phyloP scores from a whole-genome alignment of 2,329 filamentous ascomycete genomes.

The Claviceps sp. region DNA sequence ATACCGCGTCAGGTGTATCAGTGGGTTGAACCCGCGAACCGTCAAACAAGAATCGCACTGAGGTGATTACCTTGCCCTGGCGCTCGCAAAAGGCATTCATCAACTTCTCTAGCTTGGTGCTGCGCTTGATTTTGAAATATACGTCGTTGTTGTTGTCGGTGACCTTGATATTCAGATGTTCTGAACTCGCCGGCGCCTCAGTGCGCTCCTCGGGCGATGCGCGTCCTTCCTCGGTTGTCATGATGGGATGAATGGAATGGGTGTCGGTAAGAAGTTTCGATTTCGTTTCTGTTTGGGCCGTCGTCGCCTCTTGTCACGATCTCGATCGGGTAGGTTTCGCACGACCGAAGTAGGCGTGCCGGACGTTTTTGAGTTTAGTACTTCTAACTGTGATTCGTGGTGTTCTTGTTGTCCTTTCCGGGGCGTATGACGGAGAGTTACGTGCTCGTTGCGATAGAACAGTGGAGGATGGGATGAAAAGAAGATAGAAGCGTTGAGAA shows the following conservation, averaged over 20 bases:
- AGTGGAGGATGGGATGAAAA: neutral
- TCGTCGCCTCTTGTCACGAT: too few species aligned
- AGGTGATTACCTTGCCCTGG: constrained; percentile 73
- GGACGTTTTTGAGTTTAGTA: too few species aligned
- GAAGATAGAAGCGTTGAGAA: neutral
- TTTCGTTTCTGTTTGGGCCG: too few species aligned
- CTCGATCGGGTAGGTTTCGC: too few species aligned
- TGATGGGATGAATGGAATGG: neutral
- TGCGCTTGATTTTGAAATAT: constrained; percentile 99
- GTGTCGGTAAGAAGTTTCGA: too few species aligned
- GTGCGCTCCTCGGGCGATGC: constrained; percentile 30
- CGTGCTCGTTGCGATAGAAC: neutral
- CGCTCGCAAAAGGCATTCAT: constrained; percentile 98
- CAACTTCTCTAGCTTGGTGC: constrained; percentile 88
- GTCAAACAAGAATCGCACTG: constrained; percentile 91
- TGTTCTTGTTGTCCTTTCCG: neutral
- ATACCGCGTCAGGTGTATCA: constrained; percentile 84
- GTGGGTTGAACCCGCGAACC: constrained; percentile 80
- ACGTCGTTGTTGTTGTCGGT: constrained; percentile 99
- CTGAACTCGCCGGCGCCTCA: constrained; percentile 37
- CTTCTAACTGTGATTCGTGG: neutral
- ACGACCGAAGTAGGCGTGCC: too few species aligned
- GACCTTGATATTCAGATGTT: constrained; percentile 98
- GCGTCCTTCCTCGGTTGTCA: constrained; percentile 36
- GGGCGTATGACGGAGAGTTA: too few species aligned